Percentiles rank a stretch among this genome's conserved stretches.
These are phyloP conservation scores for Tetracladium marchalianum DNA, from an alignment of 495 filamentous ascomycete species.

Conservation along the genomic window DNA sequence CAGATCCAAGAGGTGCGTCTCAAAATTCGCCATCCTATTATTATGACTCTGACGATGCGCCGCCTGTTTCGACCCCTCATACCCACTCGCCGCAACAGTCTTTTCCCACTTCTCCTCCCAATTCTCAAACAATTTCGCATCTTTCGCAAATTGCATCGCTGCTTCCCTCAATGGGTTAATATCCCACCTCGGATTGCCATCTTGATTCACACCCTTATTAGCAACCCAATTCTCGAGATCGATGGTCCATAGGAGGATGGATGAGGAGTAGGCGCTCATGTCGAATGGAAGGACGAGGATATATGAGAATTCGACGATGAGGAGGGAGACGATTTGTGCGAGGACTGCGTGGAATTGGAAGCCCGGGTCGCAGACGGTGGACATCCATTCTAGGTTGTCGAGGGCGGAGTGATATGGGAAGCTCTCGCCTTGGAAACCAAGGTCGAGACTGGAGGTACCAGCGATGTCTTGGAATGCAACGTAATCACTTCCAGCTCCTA, in stretches of 20 bases:
- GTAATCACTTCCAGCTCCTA: conserved; percentile 81
- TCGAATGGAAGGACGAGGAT: conserved; percentile 75
- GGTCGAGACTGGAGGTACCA: conserved; percentile 82
- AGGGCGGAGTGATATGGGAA: conserved; percentile 80
- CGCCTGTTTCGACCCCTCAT: conserved; percentile 53
- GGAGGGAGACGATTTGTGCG: conserved; percentile 66
- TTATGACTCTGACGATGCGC: conserved; percentile 60
- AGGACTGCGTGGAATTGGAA: conserved; percentile 76
- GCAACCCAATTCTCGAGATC: conserved; percentile 58
- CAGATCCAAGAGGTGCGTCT: conserved; percentile 72
- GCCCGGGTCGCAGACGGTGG: conserved; percentile 62
- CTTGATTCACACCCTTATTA: conserved; percentile 36
- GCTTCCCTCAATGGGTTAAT: conserved; percentile 52
- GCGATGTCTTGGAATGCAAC: conserved; percentile 89
- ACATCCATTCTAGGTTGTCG: conserved; percentile 85
- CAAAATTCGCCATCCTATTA: conserved; percentile 64
- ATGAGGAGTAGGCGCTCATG: conserved; percentile 56
- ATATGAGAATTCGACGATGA: conserved; percentile 81
- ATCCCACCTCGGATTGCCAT: conserved; percentile 33
- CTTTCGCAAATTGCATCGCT: conserved; percentile 42
- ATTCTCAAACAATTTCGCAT: conserved; percentile 54
- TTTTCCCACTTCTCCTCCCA: conserved; percentile 68
- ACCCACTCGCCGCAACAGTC: conserved; percentile 49
- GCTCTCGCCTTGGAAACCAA: conserved; percentile 62
- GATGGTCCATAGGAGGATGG: conserved; percentile 50